These are phyloP conservation scores for Aspergillus pseudoviridinutans DNA, from an alignment of 2,329 filamentous ascomycete genomes.

Conservation along the genomic window DNA sequence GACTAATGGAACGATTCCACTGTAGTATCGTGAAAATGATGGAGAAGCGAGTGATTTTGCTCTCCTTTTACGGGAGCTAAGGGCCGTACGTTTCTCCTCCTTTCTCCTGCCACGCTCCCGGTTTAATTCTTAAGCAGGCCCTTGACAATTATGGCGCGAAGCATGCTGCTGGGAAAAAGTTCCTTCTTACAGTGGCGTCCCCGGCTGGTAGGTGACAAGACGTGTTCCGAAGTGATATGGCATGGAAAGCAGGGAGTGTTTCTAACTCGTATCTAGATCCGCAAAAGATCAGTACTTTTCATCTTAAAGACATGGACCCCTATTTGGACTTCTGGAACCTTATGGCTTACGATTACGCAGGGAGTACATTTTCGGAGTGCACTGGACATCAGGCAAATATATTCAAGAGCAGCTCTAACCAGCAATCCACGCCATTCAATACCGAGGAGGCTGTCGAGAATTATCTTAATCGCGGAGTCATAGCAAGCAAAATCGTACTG, in stretches of 20 bases:
- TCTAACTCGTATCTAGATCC: neutral
- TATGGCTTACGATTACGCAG: conserved; percentile 85
- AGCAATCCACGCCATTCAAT: conserved; percentile 70
- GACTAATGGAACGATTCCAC: no score
- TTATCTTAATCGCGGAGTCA: conserved; percentile 64
- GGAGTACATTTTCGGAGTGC: conserved; percentile 64
- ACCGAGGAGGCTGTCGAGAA: conserved; percentile 65
- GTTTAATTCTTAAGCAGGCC: conserved; percentile 11
- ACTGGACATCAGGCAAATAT: conserved; percentile 81
- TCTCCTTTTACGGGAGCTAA: no score
- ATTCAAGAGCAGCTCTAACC: conserved; percentile 54
- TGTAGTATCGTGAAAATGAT: no score
- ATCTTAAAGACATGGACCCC: conserved; percentile 43
- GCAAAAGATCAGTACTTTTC: conserved; percentile 18
- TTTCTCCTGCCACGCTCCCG: conserved; percentile 34
- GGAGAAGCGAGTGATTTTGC: no score
- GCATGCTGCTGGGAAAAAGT: no score
- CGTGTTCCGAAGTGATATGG: no score
- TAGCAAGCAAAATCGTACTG: conserved; percentile 69
- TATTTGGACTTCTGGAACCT: conserved; percentile 52
- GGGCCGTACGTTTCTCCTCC: conserved; percentile 7
- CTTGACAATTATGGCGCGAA: no score
- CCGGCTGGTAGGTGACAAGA: no score
- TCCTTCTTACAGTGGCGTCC: no score
- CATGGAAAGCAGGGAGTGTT: no score